phyloP scores from a whole-genome alignment of 345 rosid species.

The Eucalyptus viminalis region DNA sequence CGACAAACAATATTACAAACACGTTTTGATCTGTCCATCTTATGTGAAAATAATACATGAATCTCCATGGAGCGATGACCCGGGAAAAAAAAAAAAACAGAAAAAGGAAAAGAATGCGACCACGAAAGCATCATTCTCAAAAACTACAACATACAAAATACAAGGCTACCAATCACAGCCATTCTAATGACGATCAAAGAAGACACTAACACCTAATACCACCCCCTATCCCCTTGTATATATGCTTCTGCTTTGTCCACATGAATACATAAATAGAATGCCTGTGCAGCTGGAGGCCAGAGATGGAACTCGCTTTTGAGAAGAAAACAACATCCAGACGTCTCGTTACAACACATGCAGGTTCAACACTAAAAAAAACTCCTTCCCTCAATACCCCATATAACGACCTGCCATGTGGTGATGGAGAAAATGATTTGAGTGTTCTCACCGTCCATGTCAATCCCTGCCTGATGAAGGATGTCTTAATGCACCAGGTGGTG shows the following conservation, averaged over 20 bases:
- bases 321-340: background rate
- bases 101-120: background rate
- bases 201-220: background rate
- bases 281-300: background rate
- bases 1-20: background rate
- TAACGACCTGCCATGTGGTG: background rate
- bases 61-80: background rate
- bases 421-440: background rate
- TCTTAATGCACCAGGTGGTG: conserved; percentile 70
- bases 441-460: background rate
- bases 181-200: background rate
- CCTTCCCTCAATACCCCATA: background rate
- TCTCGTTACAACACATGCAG: background rate
- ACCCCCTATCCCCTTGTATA: background rate
- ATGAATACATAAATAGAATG: background rate
- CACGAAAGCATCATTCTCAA: background rate
- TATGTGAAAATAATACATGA: background rate
- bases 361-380: background rate
- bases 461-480: conserved; percentile 26
- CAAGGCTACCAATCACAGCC: background rate
- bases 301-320: background rate
- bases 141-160: background rate
- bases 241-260: background rate
- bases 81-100: background rate
- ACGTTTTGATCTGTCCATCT: background rate